Evolutionary conservation across 106 monocot genomes (phyloP).

Genomic region (Allium cepa): DNA sequence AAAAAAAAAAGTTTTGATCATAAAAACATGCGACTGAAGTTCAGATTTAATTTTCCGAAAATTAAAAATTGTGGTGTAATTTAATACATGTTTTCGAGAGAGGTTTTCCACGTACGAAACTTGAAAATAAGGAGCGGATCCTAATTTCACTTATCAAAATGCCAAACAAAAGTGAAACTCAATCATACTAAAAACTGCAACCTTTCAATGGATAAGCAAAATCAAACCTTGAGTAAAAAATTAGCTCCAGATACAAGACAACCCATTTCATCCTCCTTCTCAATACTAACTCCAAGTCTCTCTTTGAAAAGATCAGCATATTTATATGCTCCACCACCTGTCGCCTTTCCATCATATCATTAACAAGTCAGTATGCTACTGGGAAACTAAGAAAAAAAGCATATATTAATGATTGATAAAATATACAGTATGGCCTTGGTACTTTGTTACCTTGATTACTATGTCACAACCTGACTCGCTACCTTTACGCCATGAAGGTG

Average conservation of each 20-base stretch:
- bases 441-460: slow-evolving; percentile 70
- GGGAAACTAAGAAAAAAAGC: not conserved
- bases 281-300: slow-evolving; percentile 82
- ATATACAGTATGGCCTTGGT: not conserved
- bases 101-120: too few relatives aligned
- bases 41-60: too few relatives aligned
- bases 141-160: too few relatives aligned
- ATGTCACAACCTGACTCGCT: slow-evolving; percentile 31
- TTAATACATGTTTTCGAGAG: too few relatives aligned
- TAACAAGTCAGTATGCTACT: slow-evolving; percentile 8
- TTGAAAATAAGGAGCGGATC: too few relatives aligned
- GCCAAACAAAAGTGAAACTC: too few relatives aligned
- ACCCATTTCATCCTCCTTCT: slow-evolving; percentile 98
- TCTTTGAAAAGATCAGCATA: slow-evolving; percentile 91
- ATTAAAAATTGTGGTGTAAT: too few relatives aligned
- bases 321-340: slow-evolving; percentile 96
- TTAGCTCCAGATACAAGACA: slow-evolving; percentile 96
- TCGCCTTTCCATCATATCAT: slow-evolving; percentile 60
- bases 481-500: slow-evolving; percentile 56
- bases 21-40: too few relatives aligned
- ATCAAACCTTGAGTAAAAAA: slow-evolving; percentile 89
- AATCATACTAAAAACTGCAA: too few relatives aligned
- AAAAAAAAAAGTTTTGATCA: too few relatives aligned
- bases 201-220: not conserved
- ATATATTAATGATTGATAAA: not conserved